Percentiles rank a stretch among this genome's conserved stretches.
phyloP scores from a whole-genome alignment of 495 filamentous ascomycete genomes.

The Penicillium crystallinum region DNA sequence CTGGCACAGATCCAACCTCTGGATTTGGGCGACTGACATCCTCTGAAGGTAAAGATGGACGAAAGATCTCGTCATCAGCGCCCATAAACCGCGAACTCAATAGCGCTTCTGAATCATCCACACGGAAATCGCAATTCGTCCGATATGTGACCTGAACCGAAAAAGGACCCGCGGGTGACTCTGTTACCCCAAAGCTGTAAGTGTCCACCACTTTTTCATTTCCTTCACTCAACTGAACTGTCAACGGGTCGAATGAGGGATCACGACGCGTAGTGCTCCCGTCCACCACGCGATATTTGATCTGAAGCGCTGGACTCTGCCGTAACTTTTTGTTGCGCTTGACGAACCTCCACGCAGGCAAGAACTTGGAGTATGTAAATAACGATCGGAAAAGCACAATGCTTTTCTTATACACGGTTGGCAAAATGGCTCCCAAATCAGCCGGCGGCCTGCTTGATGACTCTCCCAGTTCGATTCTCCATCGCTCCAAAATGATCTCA shows the following conservation, averaged over 20 bases:
- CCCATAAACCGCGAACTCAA: conserved; percentile 96
- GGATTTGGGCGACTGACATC: conserved; percentile 30
- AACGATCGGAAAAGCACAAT: conserved; percentile 92
- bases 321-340: conserved; percentile 64
- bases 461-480: conserved; percentile 74
- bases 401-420: conserved; percentile 91
- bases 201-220: conserved; percentile 63
- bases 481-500: conserved; percentile 84
- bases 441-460: conserved; percentile 45
- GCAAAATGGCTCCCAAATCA: conserved; percentile 66
- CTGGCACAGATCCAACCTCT: conserved; percentile 73
- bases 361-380: conserved; percentile 74
- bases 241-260: conserved; percentile 57
- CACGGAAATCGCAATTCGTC: conserved; percentile 80
- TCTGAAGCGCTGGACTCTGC: conserved; percentile 56
- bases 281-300: conserved; percentile 73
- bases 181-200: conserved; percentile 72
- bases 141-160: conserved; percentile 78
- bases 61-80: conserved; percentile 80
- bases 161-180: conserved; percentile 81
- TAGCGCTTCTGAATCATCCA: conserved; percentile 85
- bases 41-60: conserved; percentile 60
- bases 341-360: conserved; percentile 85
- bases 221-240: conserved; percentile 65
- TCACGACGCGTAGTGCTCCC: conserved; percentile 43